These are phyloP conservation scores for Venturia nashicola DNA, from an alignment of 2,329 filamentous ascomycete genomes.

Conservation along the genomic window DNA sequence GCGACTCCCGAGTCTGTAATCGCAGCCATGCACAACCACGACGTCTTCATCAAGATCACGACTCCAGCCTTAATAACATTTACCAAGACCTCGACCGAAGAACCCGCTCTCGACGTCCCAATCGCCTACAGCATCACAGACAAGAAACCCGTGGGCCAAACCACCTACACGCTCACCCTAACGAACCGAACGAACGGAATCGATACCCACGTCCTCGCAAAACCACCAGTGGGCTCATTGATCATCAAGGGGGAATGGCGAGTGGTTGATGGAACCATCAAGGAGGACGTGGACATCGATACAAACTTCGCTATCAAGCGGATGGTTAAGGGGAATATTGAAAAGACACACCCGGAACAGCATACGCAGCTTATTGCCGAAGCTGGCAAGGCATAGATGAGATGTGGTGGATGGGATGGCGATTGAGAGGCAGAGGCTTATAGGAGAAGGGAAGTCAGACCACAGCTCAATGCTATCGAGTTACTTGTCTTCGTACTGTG, in stretches of 20 bases:
- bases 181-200: slow-evolving; percentile 23
- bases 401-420: not conserved
- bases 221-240: slow-evolving; percentile 25
- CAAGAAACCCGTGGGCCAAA: slow-evolving; percentile 28
- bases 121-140: slow-evolving; percentile 26
- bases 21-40: slow-evolving; percentile 26
- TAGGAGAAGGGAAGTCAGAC: not conserved
- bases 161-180: slow-evolving; percentile 29
- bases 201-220: slow-evolving; percentile 26
- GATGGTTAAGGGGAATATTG: slow-evolving; percentile 28
- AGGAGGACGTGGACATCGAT: slow-evolving; percentile 28
- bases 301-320: slow-evolving; percentile 31
- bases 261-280: slow-evolving; percentile 19
- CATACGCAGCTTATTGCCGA: slow-evolving; percentile 20
- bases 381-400: not conserved
- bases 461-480: not conserved
- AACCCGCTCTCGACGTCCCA: slow-evolving; percentile 11
- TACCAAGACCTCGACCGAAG: slow-evolving; percentile 22
- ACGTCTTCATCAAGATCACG: slow-evolving; percentile 27
- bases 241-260: slow-evolving; percentile 27
- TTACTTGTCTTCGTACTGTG: too few species aligned
- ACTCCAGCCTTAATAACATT: slow-evolving; percentile 23
- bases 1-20: slow-evolving; percentile 18
- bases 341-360: slow-evolving; percentile 28
- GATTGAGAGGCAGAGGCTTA: not conserved